phyloP scores from a whole-genome alignment of 2,329 filamentous ascomycete genomes.

The Fusarium sp. region DNA sequence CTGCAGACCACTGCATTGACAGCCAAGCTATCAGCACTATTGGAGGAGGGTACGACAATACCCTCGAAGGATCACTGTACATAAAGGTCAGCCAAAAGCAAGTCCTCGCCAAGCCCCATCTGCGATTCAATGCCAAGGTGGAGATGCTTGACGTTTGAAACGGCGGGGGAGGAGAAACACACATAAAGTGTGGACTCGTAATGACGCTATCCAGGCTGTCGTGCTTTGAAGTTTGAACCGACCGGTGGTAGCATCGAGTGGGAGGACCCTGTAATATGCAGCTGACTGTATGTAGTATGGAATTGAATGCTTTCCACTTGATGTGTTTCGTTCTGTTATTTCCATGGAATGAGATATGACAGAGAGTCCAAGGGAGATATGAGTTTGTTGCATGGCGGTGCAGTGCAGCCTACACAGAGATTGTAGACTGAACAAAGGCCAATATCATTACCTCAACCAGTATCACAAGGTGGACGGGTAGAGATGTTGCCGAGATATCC shows the following conservation, averaged over 20 bases:
- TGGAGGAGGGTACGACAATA: neutral
- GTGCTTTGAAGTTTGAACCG: slow-evolving; percentile 9
- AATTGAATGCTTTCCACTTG: slow-evolving; percentile 12
- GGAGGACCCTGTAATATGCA: slow-evolving; percentile 13
- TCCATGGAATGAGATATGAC: slow-evolving; percentile 9
- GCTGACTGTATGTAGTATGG: neutral
- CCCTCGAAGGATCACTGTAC: slow-evolving; percentile 22
- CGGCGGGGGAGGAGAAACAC: slow-evolving; percentile 31
- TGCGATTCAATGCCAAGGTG: slow-evolving; percentile 24
- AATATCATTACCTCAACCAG: neutral
- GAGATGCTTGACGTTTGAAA: slow-evolving; percentile 39
- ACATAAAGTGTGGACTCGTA: slow-evolving; percentile 7
- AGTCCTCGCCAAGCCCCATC: slow-evolving; percentile 19
- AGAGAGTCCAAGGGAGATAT: neutral
- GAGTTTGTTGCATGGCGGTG: too few relatives aligned
- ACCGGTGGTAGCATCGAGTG: slow-evolving; percentile 28
- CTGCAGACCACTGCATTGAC: neutral
- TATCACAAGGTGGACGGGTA: neutral
- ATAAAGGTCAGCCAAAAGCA: slow-evolving; percentile 22
- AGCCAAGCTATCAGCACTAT: slow-evolving; percentile 1
- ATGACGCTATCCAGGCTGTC: slow-evolving; percentile 20
- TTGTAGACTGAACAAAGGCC: neutral
- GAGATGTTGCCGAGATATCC: slow-evolving; percentile 10
- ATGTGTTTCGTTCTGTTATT: slow-evolving; percentile 11
- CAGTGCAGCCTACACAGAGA: neutral